These are phyloP conservation scores for Globisporangium sylvaticum DNA, from an alignment of 352 stramenopile species.

Conservation along the genomic window DNA sequence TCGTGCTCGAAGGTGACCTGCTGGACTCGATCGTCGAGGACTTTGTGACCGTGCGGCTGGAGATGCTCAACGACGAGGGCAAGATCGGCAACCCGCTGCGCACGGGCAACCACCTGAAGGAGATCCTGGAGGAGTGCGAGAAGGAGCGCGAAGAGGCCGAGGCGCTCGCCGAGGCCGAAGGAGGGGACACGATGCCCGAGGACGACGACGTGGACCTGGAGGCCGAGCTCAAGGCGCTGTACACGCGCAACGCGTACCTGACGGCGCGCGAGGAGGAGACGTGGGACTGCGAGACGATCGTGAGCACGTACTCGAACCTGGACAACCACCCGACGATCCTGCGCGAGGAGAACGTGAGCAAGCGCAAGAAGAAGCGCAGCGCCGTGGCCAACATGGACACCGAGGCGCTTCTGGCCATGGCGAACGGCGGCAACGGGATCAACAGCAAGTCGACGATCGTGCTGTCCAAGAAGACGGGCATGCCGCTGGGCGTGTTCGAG, in stretches of 20 bases:
- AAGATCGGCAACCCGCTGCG: constrained; percentile 76
- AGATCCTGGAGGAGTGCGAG: constrained; percentile 76
- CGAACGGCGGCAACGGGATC: constrained; percentile 4
- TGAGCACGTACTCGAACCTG: constrained; percentile 97
- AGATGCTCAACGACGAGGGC: constrained; percentile 69
- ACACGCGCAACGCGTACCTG: constrained; percentile 66
- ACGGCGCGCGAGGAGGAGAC: constrained; percentile 52
- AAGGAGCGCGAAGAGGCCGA: constrained; percentile 60
- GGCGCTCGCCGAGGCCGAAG: constrained; percentile 36
- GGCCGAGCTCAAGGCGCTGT: constrained; percentile 33
- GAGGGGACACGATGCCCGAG: constrained; percentile 20
- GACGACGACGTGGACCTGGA: constrained; percentile 29
- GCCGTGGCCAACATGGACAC: constrained; percentile 17
- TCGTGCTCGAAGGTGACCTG: constrained; percentile 65
- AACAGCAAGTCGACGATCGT: constrained; percentile 70
- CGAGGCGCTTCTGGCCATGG: constrained; percentile 17
- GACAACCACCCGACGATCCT: constrained; percentile 97
- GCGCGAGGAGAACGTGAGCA: constrained; percentile 50
- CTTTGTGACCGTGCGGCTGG: constrained; percentile 60
- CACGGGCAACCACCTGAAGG: constrained; percentile 56
- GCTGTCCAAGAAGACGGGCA: constrained; percentile 93
- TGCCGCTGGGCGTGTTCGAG: constrained; percentile 91
- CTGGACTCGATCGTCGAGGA: constrained; percentile 74
- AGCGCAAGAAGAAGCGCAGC: constrained; percentile 73
- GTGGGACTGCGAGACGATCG: constrained; percentile 98